Evolutionary conservation across 257 asterid species (phyloP), one percentile per base, ranked within the genome.

Genomic region (Datura wrightii): DNA sequence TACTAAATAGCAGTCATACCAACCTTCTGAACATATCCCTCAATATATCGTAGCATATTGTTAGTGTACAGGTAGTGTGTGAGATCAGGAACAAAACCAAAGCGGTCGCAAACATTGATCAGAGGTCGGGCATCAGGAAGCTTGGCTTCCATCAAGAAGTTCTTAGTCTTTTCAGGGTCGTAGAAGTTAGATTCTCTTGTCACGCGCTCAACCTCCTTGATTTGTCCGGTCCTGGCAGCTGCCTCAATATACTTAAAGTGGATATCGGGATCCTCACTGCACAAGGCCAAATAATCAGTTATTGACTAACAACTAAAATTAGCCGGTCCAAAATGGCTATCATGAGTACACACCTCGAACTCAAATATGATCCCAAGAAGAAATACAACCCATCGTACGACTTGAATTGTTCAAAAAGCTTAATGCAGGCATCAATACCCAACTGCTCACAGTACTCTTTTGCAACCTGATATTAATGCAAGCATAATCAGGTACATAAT

Each of bases 191-290:
- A 97, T 91, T 97, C 99, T 88, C 99, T 92, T 1, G 99, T 97
- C 55, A 95, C 99, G 15, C 99, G 99, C 94, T 97, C 99, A 60
- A 97, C 99, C 89, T 97, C 99, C 93, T 97, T 97, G 58, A 97
- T 97, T 89, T 97, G 99, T 71, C 99, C 99, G 31, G 99, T 97
- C 92, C 95, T 97, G 15, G 99, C 98, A 90, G 99, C 99, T 74
- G 98, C 95, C 88, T 97, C 99, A 52, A 97, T 94, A 91, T 97
- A 97, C 94, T 97, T 97, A 91, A 97, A 97, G 91, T 97, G 99
- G 89, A 97, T 97, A 42, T 95, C 99, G 76, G 98, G 98, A 86
- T 97, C 99, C 98, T 97, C 99, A 56, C 99, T 97, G 95, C 72
- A 84, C 48, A 31, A 14, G 63, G 48, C 63, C 82, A 48, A 78